Evolutionary conservation across 2,329 filamentous ascomycete genomes (phyloP).

Genomic region (Boeremia lycopersici): DNA sequence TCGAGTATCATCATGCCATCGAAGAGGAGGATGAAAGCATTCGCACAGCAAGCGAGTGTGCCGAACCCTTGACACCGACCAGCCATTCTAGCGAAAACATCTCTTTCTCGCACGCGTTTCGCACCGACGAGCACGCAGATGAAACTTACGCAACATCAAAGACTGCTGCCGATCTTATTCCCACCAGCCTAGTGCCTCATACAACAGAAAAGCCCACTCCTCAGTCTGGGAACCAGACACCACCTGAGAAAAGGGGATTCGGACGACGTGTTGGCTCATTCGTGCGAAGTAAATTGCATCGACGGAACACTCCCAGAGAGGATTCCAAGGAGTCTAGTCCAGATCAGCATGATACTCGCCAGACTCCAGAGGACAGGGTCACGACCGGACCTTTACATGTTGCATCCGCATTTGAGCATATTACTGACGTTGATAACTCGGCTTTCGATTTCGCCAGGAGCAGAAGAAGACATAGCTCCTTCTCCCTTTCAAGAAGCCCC

Average conservation of each 20-base stretch:
- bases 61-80: slow-evolving; percentile 48
- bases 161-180: slow-evolving; percentile 4
- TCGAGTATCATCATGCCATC: slow-evolving; percentile 38
- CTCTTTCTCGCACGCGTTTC: slow-evolving; percentile 38
- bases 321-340: slow-evolving; percentile 12
- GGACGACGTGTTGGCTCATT: slow-evolving; percentile 42
- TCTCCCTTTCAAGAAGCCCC: slow-evolving; percentile 47
- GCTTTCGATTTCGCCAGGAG: slow-evolving; percentile 33
- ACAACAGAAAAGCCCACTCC: slow-evolving; percentile 1
- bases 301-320: slow-evolving; percentile 29
- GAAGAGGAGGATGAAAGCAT: slow-evolving; percentile 49
- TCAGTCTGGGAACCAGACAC: slow-evolving; percentile 10
- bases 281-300: slow-evolving; percentile 41
- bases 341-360: not conserved
- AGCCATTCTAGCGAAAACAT: slow-evolving; percentile 43
- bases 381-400: not conserved
- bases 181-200: not conserved
- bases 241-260: slow-evolving; percentile 37
- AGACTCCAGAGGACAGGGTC: not conserved
- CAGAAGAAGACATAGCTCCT: slow-evolving; percentile 43
- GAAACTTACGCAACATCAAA: slow-evolving; percentile 26
- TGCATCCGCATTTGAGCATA: not conserved
- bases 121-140: slow-evolving; percentile 33
- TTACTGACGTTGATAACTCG: slow-evolving; percentile 1
- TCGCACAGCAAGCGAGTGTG: slow-evolving; percentile 47